phyloP scores from a whole-genome alignment of 495 filamentous ascomycete species.

The Xylaria palmicola region DNA sequence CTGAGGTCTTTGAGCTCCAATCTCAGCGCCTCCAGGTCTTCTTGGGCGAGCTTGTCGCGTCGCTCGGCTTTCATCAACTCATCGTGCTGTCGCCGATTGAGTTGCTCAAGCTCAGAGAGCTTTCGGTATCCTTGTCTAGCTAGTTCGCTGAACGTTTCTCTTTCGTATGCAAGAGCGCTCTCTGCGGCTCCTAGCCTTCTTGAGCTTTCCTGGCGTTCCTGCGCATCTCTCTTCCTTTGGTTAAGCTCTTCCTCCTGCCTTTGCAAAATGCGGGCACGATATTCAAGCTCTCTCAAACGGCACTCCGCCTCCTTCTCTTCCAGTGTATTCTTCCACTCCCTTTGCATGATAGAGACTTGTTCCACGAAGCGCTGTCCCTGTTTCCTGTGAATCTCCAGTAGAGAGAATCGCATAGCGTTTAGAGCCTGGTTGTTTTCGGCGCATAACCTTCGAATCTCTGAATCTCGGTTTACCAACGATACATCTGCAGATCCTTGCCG shows the following conservation, averaged over 20 bases:
- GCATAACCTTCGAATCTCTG: not conserved
- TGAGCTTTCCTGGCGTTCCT: not conserved
- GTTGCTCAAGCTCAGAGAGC: not conserved
- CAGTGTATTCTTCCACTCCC: not conserved
- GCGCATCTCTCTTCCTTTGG: not conserved
- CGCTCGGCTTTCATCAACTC: not conserved
- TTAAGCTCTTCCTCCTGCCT: not conserved
- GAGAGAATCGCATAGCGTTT: not conserved
- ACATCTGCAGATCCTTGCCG: not conserved
- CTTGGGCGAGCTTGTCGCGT: not conserved
- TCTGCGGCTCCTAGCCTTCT: not conserved
- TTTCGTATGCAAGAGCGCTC: not conserved
- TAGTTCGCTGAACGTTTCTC: not conserved
- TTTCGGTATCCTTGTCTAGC: not conserved
- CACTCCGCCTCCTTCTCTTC: not conserved
- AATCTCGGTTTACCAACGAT: not conserved
- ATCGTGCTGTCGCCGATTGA: not conserved
- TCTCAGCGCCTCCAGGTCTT: not conserved
- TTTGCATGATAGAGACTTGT: not conserved
- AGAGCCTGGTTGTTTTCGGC: constrained; percentile 1
- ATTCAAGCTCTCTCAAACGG: not conserved
- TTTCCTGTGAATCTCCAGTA: not conserved
- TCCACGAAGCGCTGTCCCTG: not conserved
- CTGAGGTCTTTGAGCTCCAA: not conserved
- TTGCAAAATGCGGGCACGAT: not conserved